A percentile compares a stretch with the other conserved stretches of the same genome.
phyloP scores from a whole-genome alignment of 2,329 filamentous ascomycete species.

The Fusarium xylarioides region DNA sequence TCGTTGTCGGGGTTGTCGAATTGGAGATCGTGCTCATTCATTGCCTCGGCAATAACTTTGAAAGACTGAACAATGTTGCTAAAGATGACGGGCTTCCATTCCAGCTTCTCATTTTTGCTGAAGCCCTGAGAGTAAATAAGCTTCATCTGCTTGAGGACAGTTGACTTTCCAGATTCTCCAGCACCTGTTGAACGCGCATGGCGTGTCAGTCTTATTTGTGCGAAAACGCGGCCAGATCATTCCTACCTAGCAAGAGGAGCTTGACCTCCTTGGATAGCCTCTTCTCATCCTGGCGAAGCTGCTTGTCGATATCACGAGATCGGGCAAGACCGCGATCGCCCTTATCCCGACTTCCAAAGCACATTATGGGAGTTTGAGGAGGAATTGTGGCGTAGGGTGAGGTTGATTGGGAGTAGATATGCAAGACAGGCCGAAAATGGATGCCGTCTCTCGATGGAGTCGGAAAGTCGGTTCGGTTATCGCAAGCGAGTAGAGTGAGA shows the following conservation, averaged over 20 bases:
- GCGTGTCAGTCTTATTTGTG: conserved; percentile 19
- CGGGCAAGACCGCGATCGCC: conserved; percentile 61
- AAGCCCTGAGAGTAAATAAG: conserved; percentile 96
- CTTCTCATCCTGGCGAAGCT: conserved; percentile 88
- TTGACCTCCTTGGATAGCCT: conserved; percentile 88
- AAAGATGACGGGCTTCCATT: conserved; percentile 96
- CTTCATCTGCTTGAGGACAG: conserved; percentile 98
- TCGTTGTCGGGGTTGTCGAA: conserved; percentile 84
- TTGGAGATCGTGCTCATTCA: conserved; percentile 82
- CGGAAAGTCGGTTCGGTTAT: background rate
- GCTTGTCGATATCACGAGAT: conserved; percentile 83
- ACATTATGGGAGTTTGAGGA: conserved; percentile 58
- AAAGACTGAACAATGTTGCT: conserved; percentile 94
- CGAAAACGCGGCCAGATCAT: background rate
- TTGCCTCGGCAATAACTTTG: conserved; percentile 88
- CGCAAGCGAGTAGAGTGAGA: conserved; percentile 8
- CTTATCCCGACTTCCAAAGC: conserved; percentile 67
- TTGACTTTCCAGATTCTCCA: conserved; percentile 91
- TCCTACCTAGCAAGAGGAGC: conserved; percentile 84
- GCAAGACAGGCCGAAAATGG: background rate
- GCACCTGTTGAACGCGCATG: conserved; percentile 68
- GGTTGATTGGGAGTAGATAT: background rate
- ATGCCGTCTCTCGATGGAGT: background rate
- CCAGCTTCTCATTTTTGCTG: conserved; percentile 85
- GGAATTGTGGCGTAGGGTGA: background rate